These are phyloP conservation scores for Cyclanthera cordifolia DNA, from an alignment of 306 rosid species.

Conservation along the genomic window DNA sequence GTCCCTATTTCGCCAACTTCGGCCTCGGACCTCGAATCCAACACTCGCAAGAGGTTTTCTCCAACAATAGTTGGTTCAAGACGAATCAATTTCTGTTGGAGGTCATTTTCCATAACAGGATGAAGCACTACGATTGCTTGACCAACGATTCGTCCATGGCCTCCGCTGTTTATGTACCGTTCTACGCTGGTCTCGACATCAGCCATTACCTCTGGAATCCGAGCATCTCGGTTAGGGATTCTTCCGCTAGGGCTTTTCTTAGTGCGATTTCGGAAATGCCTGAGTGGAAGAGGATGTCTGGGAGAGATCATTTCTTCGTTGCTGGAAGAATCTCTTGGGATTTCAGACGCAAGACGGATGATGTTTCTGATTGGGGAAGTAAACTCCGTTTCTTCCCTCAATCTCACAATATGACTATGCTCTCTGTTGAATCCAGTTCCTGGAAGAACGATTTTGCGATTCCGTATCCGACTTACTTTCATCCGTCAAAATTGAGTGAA, in stretches of 20 bases:
- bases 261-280: conserved; percentile 29
- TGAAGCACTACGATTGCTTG: conserved; percentile 52
- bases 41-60: conserved; percentile 26
- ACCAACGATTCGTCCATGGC: conserved; percentile 53
- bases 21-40: conserved; percentile 53
- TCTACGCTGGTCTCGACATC: conserved; percentile 76
- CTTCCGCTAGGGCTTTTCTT: conserved; percentile 44
- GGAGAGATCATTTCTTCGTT: conserved; percentile 76
- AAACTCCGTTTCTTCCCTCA: conserved; percentile 63
- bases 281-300: conserved; percentile 69
- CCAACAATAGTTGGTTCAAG: conserved; percentile 42
- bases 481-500: conserved; percentile 34
- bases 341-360: conserved; percentile 57
- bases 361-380: conserved; percentile 62
- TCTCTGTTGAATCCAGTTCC: conserved; percentile 71
- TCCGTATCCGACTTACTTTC: conserved; percentile 75
- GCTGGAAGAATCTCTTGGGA: conserved; percentile 91
- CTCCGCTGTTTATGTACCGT: conserved; percentile 68
- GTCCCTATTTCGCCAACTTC: conserved; percentile 43
- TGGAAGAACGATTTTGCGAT: conserved; percentile 82
- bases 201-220: conserved; percentile 59
- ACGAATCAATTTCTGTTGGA: conserved; percentile 79
- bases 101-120: conserved; percentile 64
- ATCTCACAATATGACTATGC: conserved; percentile 70
- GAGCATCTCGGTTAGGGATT: conserved; percentile 43